phyloP scores from a whole-genome alignment of 768 basidiomycete genomes.

The Phlebiopsis flavidoalba region DNA sequence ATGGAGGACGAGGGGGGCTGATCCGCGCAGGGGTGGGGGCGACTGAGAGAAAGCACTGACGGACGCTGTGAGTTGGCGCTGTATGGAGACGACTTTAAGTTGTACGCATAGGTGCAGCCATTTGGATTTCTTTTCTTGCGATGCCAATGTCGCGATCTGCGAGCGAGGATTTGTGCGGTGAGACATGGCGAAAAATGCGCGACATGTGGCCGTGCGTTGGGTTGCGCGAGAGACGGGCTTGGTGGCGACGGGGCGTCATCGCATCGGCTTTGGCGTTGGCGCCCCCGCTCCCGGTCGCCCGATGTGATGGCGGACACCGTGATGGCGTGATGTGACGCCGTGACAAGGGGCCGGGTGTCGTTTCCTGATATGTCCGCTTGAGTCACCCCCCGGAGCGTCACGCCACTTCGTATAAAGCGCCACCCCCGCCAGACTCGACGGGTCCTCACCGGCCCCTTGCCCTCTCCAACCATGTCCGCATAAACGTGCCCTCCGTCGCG shows the following conservation, averaged over 20 bases:
- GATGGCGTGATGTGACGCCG: not conserved
- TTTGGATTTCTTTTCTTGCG: not conserved
- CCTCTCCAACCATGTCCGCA: slow-evolving; percentile 32
- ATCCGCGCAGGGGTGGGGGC: slow-evolving; percentile 14
- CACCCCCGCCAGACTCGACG: slow-evolving; percentile 16
- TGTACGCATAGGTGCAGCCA: too few relatives aligned
- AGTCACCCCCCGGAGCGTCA: slow-evolving; percentile 18
- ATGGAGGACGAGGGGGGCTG: slow-evolving; percentile 73
- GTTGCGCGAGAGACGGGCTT: not conserved
- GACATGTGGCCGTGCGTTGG: not conserved
- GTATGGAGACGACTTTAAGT: not conserved
- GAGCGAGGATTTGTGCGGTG: not conserved
- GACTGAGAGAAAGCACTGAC: not conserved
- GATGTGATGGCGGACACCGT: slow-evolving; percentile 1
- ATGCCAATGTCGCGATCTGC: not conserved
- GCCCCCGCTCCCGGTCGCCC: not conserved
- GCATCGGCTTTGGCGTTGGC: not conserved
- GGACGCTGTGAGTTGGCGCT: not conserved
- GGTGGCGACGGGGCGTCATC: not conserved
- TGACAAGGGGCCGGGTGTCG: slow-evolving; percentile 1
- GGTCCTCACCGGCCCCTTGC: slow-evolving; percentile 13
- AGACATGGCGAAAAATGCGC: not conserved
- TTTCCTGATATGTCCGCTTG: slow-evolving; percentile 13
- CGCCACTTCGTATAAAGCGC: slow-evolving; percentile 33
- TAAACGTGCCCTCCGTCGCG: slow-evolving; percentile 28